Evolutionary conservation across 1,284 basidiomycete genomes (phyloP).

Genomic region (Neolentinus lepideus): DNA sequence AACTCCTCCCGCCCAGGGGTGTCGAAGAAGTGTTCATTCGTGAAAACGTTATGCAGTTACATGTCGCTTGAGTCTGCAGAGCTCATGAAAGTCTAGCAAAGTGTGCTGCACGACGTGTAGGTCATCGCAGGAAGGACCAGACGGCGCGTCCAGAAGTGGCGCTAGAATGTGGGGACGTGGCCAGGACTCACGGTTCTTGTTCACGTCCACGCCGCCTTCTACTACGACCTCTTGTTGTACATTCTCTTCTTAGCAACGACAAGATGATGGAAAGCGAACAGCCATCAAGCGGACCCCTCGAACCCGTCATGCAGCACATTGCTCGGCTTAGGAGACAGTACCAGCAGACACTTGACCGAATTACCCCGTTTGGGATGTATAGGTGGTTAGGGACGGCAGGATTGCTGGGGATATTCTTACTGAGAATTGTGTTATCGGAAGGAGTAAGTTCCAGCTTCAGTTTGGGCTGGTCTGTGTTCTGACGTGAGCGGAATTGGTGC

Average conservation of each 20-base stretch:
- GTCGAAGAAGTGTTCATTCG: too few relatives aligned
- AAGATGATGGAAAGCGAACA: not conserved
- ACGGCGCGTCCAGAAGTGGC: too few relatives aligned
- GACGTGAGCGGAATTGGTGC: conserved; percentile 2
- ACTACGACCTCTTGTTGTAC: not conserved
- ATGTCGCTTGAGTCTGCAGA: not conserved
- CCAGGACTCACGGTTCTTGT: not conserved
- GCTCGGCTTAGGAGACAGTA: conserved; percentile 58
- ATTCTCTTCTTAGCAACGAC: not conserved
- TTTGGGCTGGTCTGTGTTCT: not conserved
- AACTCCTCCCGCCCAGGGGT: too few relatives aligned
- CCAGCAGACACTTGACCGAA: conserved; percentile 83
- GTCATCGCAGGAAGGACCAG: too few relatives aligned
- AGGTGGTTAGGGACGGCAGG: conserved; percentile 84
- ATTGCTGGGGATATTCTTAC: conserved; percentile 72
- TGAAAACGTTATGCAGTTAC: too few relatives aligned
- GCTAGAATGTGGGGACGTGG: too few relatives aligned
- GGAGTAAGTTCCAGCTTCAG: conserved; percentile 57
- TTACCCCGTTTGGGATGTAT: conserved; percentile 84
- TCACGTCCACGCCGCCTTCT: not conserved
- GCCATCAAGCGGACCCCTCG: conserved; percentile 30
- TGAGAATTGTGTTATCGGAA: conserved; percentile 86
- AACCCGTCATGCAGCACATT: conserved; percentile 44
- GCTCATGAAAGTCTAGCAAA: not conserved
- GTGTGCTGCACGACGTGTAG: too few relatives aligned